Conservation (phyloP, 2,329 filamentous ascomycete genomes). For the Dactylella cylindrospora region DNA sequence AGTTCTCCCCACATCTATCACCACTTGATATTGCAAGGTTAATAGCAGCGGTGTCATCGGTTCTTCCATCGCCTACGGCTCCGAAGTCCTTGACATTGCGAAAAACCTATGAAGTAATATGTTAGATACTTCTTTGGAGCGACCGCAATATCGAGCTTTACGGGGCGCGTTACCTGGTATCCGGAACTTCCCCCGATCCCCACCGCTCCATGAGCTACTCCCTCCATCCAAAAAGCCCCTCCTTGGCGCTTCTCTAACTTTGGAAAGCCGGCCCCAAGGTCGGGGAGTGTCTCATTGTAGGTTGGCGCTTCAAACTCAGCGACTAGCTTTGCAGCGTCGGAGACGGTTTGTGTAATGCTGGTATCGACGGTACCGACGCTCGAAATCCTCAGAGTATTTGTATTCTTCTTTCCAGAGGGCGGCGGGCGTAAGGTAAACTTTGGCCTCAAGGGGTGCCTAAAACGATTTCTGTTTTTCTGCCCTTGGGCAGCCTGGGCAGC, state of each 20-base stretch:
- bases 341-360: neutral
- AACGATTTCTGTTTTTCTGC: slow-evolving; percentile 4
- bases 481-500: slow-evolving; percentile 1
- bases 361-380: neutral
- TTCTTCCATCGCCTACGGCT: slow-evolving; percentile 46
- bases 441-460: slow-evolving; percentile 7
- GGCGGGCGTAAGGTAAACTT: neutral
- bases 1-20: slow-evolving; percentile 74
- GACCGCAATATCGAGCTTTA: slow-evolving; percentile 6
- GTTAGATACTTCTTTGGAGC: neutral
- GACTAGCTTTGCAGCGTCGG: slow-evolving; percentile 3
- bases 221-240: slow-evolving; percentile 19
- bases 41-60: slow-evolving; percentile 52
- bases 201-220: slow-evolving; percentile 6
- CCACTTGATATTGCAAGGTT: slow-evolving; percentile 64
- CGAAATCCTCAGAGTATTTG: slow-evolving; percentile 3
- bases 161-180: slow-evolving; percentile 7
- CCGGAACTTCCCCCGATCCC: slow-evolving; percentile 11
- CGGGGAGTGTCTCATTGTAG: slow-evolving; percentile 12
- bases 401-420: neutral
- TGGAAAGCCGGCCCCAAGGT: slow-evolving; percentile 8
- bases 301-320: slow-evolving; percentile 10
- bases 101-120: slow-evolving; percentile 4
- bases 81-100: slow-evolving; percentile 42
- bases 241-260: slow-evolving; percentile 7